These are phyloP conservation scores for Pleurotus giganteus DNA, from an alignment of 768 basidiomycete species.

Conservation along the genomic window DNA sequence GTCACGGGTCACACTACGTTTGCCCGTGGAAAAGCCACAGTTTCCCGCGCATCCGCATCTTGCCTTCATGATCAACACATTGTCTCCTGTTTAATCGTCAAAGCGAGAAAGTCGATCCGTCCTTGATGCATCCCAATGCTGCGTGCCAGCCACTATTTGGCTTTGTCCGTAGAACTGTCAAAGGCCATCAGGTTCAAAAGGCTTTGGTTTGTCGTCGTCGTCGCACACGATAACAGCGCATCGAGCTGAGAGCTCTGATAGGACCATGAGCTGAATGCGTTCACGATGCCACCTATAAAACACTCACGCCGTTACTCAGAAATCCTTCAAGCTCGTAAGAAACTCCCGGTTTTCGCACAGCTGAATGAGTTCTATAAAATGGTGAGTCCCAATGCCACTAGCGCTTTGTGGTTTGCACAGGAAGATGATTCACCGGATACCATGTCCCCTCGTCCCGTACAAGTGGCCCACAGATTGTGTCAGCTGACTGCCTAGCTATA, in stretches of 20 bases:
- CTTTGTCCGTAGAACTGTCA: too few relatives aligned
- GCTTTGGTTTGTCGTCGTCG: too few relatives aligned
- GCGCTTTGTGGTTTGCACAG: background rate
- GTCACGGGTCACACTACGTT: too few relatives aligned
- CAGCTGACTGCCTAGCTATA: slow-evolving; percentile 20
- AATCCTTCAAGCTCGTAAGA: slow-evolving; percentile 81
- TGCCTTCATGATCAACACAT: too few relatives aligned
- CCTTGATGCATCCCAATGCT: too few relatives aligned
- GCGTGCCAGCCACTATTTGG: too few relatives aligned
- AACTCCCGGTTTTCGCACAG: slow-evolving; percentile 87
- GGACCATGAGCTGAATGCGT: slow-evolving; percentile 84
- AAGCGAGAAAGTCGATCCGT: too few relatives aligned
- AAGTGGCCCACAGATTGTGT: background rate
- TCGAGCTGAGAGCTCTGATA: slow-evolving; percentile 34
- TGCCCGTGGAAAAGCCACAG: too few relatives aligned
- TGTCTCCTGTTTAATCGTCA: too few relatives aligned
- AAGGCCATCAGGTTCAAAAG: too few relatives aligned
- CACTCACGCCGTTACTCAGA: slow-evolving; percentile 80
- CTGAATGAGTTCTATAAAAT: slow-evolving; percentile 92
- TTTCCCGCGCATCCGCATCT: too few relatives aligned
- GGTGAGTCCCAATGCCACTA: slow-evolving; percentile 47
- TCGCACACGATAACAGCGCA: too few relatives aligned
- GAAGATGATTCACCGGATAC: background rate
- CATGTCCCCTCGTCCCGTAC: background rate
- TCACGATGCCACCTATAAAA: slow-evolving; percentile 63